Percentiles rank a stretch among this genome's conserved stretches.
phyloP scores from a whole-genome alignment of 139 green algal genomes.

The Coelastrella sp. region DNA sequence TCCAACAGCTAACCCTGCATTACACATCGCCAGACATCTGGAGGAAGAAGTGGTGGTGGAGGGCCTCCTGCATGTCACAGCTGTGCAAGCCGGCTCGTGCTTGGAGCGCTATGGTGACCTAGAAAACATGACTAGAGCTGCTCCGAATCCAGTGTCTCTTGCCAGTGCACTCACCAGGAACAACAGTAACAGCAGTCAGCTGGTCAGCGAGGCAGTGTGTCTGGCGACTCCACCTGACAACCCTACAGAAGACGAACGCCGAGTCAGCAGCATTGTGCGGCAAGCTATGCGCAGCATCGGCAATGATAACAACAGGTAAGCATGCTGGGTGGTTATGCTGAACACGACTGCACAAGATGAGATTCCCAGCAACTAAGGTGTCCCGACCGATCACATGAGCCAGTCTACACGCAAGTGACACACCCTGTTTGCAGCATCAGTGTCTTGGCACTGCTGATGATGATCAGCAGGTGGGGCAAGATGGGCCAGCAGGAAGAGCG shows the following conservation, averaged over 20 bases:
- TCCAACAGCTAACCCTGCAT: background rate
- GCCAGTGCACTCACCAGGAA: background rate
- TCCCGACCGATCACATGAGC: no score
- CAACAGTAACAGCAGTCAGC: background rate
- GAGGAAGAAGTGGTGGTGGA: conserved; percentile 13
- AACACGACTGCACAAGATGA: no score
- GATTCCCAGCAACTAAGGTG: no score
- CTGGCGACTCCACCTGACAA: conserved; percentile 28
- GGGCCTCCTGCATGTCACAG: conserved; percentile 29
- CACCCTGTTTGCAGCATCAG: no score
- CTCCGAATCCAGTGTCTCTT: background rate
- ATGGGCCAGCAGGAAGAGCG: no score
- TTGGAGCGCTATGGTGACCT: conserved; percentile 37
- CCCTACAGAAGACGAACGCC: background rate
- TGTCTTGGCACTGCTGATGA: no score
- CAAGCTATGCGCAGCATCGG: background rate
- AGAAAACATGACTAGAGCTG: background rate
- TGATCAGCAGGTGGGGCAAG: no score
- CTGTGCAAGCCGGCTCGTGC: conserved; percentile 21
- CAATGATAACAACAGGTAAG: background rate
- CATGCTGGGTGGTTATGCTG: background rate
- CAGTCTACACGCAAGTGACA: no score
- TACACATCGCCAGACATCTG: background rate
- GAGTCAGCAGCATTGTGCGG: background rate
- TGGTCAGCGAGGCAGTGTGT: conserved; percentile 26